Evolutionary conservation across 306 rosid genomes (phyloP).

Genomic region (Prinsepia uniflora): DNA sequence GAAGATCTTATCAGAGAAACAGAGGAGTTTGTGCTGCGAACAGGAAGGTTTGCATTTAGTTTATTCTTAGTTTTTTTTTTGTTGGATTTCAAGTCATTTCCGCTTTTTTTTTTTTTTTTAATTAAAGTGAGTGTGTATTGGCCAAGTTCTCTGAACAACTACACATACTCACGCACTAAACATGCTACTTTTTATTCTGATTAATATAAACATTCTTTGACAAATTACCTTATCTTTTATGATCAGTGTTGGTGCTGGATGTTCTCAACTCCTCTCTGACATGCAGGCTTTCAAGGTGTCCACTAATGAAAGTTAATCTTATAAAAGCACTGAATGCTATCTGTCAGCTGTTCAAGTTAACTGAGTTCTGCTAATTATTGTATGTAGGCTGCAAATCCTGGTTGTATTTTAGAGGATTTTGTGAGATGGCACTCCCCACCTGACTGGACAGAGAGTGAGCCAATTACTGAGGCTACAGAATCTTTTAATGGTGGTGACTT

Average conservation of each 20-base stretch:
- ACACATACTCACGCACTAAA: neutral
- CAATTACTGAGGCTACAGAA: constrained; percentile 43
- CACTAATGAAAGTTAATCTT: constrained; percentile 28
- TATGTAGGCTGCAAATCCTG: constrained; percentile 96
- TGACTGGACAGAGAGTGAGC: constrained; percentile 83
- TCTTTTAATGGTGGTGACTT: constrained; percentile 42
- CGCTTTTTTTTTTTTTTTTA: neutral
- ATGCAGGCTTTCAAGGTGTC: constrained; percentile 99
- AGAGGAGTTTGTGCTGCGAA: constrained; percentile 95
- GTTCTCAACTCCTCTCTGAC: constrained; percentile 98
- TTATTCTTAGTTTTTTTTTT: constrained; percentile 1
- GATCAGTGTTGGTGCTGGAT: constrained; percentile 97
- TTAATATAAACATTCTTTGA: constrained; percentile 29
- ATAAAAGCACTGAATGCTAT: constrained; percentile 20
- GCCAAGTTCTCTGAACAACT: neutral
- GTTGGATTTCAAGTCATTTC: constrained; percentile 19
- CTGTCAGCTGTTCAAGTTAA: constrained; percentile 11
- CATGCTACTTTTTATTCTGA: neutral
- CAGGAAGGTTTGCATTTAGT: constrained; percentile 76
- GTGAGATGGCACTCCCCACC: constrained; percentile 99
- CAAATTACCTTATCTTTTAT: constrained; percentile 37
- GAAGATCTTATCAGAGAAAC: constrained; percentile 94
- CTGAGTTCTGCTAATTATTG: constrained; percentile 22
- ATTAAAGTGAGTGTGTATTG: constrained; percentile 8
- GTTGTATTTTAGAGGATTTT: constrained; percentile 97